Conservation (phyloP, 441 rosid genomes). For the Populus hybrid region DNA sequence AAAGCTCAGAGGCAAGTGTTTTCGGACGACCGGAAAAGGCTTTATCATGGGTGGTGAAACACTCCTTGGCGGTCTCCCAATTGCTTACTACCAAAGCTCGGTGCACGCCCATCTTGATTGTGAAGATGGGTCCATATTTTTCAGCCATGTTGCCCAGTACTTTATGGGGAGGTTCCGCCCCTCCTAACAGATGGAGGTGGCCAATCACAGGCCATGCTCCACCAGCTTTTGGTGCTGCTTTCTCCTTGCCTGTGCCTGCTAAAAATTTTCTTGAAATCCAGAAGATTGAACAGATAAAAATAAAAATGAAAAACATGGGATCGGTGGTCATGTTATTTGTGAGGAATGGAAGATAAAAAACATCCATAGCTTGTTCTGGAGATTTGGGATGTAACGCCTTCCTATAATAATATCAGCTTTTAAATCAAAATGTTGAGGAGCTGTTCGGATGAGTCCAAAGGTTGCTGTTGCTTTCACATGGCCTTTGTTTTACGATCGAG, state of each 20-base stretch:
- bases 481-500: no score
- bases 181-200: constrained; percentile 39
- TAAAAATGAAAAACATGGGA: not conserved
- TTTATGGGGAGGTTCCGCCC: constrained; percentile 28
- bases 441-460: not conserved
- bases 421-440: not conserved
- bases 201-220: constrained; percentile 41
- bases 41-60: constrained; percentile 35
- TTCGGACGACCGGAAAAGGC: constrained; percentile 33
- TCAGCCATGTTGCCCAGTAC: constrained; percentile 37
- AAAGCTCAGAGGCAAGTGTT: constrained; percentile 15
- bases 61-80: constrained; percentile 42
- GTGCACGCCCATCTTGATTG: constrained; percentile 35
- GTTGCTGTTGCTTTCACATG: not conserved
- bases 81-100: constrained; percentile 33
- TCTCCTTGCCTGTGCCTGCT: not conserved
- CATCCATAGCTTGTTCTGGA: not conserved
- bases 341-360: no score
- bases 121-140: constrained; percentile 42
- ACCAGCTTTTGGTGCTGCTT: constrained; percentile 22
- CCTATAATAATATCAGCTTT: not conserved
- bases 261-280: not conserved
- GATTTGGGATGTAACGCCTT: not conserved
- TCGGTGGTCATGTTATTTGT: not conserved
- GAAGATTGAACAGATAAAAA: not conserved